These are phyloP conservation scores for Macrophomina phaseolina DNA, from an alignment of 2,329 filamentous ascomycete genomes.

Conservation along the genomic window DNA sequence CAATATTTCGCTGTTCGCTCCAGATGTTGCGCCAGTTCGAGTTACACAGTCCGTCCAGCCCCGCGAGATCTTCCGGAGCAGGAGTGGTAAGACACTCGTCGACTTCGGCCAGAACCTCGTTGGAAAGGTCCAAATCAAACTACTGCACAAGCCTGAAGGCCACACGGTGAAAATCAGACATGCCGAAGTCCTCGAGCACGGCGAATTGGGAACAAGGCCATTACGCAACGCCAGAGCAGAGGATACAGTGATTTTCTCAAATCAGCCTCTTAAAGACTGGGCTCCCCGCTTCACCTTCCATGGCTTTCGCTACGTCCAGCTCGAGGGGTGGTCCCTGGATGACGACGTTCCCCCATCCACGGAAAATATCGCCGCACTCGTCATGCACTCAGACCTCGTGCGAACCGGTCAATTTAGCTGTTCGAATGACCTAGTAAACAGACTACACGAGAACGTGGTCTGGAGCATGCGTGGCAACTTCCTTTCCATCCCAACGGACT, in stretches of 20 bases:
- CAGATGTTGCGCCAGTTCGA: conserved; percentile 54
- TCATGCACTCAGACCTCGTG: conserved; percentile 60
- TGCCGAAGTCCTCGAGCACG: conserved; percentile 61
- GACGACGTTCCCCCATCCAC: not conserved
- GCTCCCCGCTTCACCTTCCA: conserved; percentile 60
- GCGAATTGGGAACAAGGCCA: conserved; percentile 50
- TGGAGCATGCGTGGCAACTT: conserved; percentile 68
- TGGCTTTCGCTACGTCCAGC: conserved; percentile 59
- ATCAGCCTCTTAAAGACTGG: conserved; percentile 42
- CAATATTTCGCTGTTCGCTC: conserved; percentile 44
- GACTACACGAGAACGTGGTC: conserved; percentile 59
- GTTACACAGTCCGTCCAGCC: conserved; percentile 40
- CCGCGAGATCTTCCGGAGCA: conserved; percentile 38
- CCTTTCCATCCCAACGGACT: conserved; percentile 63
- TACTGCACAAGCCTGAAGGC: conserved; percentile 42
- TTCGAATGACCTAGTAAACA: conserved; percentile 59
- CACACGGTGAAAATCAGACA: conserved; percentile 57
- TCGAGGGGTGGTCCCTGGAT: conserved; percentile 51
- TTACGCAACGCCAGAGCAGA: conserved; percentile 52
- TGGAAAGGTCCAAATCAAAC: conserved; percentile 52
- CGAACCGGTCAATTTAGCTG: conserved; percentile 58
- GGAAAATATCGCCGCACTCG: conserved; percentile 43
- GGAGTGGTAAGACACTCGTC: conserved; percentile 56
- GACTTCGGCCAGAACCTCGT: conserved; percentile 67
- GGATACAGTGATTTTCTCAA: conserved; percentile 48